Evolutionary conservation across 305 asterid genomes (phyloP), one percentile per base, ranked within the genome.

Genomic region (Fraxinus nigra): DNA sequence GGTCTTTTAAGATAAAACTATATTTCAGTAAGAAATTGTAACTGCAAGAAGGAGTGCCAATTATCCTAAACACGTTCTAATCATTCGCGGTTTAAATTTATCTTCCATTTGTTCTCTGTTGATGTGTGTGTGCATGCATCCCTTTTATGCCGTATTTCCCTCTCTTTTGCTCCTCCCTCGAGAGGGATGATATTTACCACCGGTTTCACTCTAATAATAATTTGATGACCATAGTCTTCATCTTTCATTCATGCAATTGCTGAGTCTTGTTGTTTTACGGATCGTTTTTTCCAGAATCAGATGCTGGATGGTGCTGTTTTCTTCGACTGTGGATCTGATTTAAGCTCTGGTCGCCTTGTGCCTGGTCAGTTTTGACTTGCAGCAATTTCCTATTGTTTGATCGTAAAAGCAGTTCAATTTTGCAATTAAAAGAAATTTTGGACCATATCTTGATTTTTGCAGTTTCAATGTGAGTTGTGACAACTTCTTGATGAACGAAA

Each of bases 311-410:
- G 96, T 83, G 95, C 93, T 79, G 86, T 92, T 78, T 95, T 95
- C 91, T 84, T 95, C 85, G 99, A 95, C 79, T 89, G 95, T 80
- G 99, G 97, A 84, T 88, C 99, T 76, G 99, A 94, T 88, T 82
- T 92, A 91, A 92, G 97, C 85, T 91, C 98, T 79, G 95, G 95
- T 54, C 97, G 91, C 78, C 98, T 90, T 80, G 99, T 95, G 65
- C 99, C 99, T 51, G 97, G 99, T 94, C 79, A 84, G 98, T 91
- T 81, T 80, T 73, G 38, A 79, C 80, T 81, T 48, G 56, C 33
- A 35, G 26, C 86, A 78, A 63, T 76, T 51, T 65, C 43, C 46
- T 56, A 59, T 32, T 30, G 61, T n/a, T 74, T 77, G 26, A 65
- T 6, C 22, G 8, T 30, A 0, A 22, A 48, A 5, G 67, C 80